Evolutionary conservation across 176 grass and related monocot genomes (phyloP).

Genomic region (Ensete glaucum): DNA sequence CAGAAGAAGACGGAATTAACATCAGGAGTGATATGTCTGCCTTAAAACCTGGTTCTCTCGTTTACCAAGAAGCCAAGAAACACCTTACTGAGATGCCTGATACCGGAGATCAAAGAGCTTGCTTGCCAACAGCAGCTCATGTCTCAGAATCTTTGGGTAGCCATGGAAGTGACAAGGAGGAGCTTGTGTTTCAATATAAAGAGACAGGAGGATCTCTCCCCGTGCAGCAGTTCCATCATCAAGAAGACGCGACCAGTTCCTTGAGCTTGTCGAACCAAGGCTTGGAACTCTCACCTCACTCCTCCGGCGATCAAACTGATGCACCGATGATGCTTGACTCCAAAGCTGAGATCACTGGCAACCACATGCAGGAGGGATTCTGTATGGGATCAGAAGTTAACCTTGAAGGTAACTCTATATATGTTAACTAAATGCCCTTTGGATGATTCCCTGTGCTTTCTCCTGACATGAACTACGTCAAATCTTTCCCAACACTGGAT

Average conservation of each 20-base stretch:
- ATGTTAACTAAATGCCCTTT: neutral
- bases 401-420: neutral
- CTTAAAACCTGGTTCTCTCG: conserved; percentile 33
- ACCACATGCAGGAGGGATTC: neutral
- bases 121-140: conserved; percentile 18
- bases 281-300: neutral
- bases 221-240: conserved; percentile 25
- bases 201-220: conserved; percentile 13
- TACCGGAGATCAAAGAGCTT: conserved; percentile 30
- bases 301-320: neutral
- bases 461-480: neutral
- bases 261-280: neutral
- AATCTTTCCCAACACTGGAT: neutral
- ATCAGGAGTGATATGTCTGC: conserved; percentile 37
- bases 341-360: neutral
- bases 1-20: conserved; percentile 2
- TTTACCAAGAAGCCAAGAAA: conserved; percentile 71
- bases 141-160: conserved; percentile 45
- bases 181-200: conserved; percentile 28
- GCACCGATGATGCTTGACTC: neutral
- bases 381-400: neutral
- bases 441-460: neutral
- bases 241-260: conserved; percentile 26
- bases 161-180: conserved; percentile 25
- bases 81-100: conserved; percentile 61